Conservation (phyloP, 371 early-diverging fungal species). For the Zychaea mexicana region DNA sequence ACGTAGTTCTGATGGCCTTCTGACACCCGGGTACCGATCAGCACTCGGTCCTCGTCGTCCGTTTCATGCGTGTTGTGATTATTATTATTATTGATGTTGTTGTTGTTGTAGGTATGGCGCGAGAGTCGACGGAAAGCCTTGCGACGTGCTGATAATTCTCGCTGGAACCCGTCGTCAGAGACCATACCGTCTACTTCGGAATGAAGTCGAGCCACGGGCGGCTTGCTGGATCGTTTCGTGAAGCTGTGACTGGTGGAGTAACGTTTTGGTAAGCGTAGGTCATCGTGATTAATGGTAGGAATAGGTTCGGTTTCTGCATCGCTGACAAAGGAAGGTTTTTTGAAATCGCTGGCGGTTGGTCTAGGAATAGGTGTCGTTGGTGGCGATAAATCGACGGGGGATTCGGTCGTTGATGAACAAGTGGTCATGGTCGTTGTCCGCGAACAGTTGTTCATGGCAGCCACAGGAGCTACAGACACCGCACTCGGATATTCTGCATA, state of each 20-base stretch:
- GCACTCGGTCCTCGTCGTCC: slow-evolving; percentile 52
- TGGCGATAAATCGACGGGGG: slow-evolving; percentile 13
- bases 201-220: slow-evolving; percentile 8
- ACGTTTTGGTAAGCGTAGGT: slow-evolving; percentile 9
- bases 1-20: slow-evolving; percentile 74
- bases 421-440: not conserved
- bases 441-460: slow-evolving; percentile 5
- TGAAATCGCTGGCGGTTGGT: not conserved
- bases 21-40: slow-evolving; percentile 66
- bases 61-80: too few species aligned
- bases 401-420: not conserved
- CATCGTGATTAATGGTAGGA: not conserved
- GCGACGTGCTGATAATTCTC: slow-evolving; percentile 28
- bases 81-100: slow-evolving; percentile 2
- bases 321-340: slow-evolving; percentile 2
- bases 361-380: slow-evolving; percentile 21
- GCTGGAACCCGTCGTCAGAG: slow-evolving; percentile 28
- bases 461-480: slow-evolving; percentile 4
- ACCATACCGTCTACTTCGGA: not conserved
- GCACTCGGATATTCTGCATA: not conserved
- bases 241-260: slow-evolving; percentile 23
- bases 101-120: slow-evolving; percentile 1
- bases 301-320: slow-evolving; percentile 26
- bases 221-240: slow-evolving; percentile 3
- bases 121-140: slow-evolving; percentile 36